Percentiles rank a stretch among this genome's conserved stretches.
These are phyloP conservation scores for Harringtonia aguacate DNA, from an alignment of 2,329 filamentous ascomycete species.

Conservation along the genomic window DNA sequence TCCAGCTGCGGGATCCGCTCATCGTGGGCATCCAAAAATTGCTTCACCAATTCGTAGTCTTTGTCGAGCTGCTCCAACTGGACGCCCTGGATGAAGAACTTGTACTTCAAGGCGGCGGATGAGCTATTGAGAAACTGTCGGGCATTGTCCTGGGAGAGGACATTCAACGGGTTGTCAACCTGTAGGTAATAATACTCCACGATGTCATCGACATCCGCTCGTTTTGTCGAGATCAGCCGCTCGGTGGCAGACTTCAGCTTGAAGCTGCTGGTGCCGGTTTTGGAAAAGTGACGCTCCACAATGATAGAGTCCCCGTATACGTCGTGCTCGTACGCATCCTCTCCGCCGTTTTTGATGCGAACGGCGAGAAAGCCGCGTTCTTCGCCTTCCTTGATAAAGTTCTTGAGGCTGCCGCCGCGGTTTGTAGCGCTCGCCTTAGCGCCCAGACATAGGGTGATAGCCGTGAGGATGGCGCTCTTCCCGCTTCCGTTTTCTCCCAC, in stretches of 20 bases:
- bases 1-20: constrained; percentile 49
- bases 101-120: constrained; percentile 78
- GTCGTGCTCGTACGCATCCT: constrained; percentile 73
- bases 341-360: constrained; percentile 81
- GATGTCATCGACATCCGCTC: constrained; percentile 81
- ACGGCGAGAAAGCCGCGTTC: constrained; percentile 70
- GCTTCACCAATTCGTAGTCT: constrained; percentile 77
- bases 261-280: constrained; percentile 66
- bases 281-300: constrained; percentile 83
- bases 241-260: constrained; percentile 69
- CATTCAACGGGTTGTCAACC: constrained; percentile 93
- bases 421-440: constrained; percentile 91
- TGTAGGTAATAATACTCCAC: constrained; percentile 88
- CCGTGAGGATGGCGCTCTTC: constrained; percentile 91
- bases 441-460: constrained; percentile 86
- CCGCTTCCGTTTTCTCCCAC: constrained; percentile 96
- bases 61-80: constrained; percentile 86
- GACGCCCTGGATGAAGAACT: constrained; percentile 90
- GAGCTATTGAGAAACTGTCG: constrained; percentile 86
- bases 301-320: constrained; percentile 76
- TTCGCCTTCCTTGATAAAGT: constrained; percentile 76
- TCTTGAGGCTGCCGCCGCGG: constrained; percentile 79
- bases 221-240: constrained; percentile 69
- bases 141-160: constrained; percentile 90
- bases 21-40: constrained; percentile 64